Conservation (phyloP, 1,284 basidiomycete species). For the Trametes sp. region DNA sequence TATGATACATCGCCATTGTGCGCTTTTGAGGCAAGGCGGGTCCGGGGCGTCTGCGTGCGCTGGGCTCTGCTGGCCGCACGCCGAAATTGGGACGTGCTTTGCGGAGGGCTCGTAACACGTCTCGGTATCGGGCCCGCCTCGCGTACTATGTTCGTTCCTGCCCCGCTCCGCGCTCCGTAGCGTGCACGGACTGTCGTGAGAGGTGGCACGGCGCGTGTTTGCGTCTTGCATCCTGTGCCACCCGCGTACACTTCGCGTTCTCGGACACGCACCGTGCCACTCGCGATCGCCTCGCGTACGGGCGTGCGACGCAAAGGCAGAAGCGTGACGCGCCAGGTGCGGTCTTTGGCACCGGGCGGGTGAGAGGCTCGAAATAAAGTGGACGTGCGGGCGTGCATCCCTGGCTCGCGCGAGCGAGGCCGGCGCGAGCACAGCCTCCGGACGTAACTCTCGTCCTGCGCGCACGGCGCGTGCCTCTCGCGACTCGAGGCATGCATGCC, state of each 20-base stretch:
- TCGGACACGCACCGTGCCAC: background rate
- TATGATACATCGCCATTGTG: too few relatives aligned
- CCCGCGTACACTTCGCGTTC: background rate
- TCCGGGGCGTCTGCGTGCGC: too few relatives aligned
- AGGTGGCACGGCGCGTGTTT: background rate
- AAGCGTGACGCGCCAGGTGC: background rate
- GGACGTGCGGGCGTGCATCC: background rate
- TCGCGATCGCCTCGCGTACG: background rate
- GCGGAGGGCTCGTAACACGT: background rate
- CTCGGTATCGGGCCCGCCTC: background rate
- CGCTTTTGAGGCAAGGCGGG: too few relatives aligned
- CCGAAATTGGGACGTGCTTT: background rate
- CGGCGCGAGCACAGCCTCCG: constrained; percentile 25
- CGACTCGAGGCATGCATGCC: too few relatives aligned
- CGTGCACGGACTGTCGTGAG: background rate
- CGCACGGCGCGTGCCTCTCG: constrained; percentile 5
- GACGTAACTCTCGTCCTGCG: constrained; percentile 29
- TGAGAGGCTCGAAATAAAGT: background rate
- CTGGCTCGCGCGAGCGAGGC: background rate
- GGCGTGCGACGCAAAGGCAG: background rate
- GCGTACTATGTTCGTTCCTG: background rate
- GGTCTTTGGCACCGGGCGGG: background rate
- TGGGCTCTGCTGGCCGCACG: background rate
- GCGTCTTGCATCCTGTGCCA: background rate
- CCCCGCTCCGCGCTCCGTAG: background rate